Evolutionary conservation across 139 green algal species (phyloP).

Genomic region (Chlorokybus atmophyticus): DNA sequence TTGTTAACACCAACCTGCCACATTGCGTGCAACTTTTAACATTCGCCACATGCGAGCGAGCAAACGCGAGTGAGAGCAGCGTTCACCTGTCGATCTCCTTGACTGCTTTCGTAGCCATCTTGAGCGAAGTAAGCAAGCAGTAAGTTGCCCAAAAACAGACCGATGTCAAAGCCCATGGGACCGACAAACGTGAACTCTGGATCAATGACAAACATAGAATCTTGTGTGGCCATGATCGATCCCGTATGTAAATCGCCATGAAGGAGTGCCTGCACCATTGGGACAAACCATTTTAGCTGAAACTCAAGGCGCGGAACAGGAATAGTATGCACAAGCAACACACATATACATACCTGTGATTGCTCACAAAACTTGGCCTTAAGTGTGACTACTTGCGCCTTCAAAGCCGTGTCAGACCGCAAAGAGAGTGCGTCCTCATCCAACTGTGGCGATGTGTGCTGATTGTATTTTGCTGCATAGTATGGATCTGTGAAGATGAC

Average conservation of each 20-base stretch:
- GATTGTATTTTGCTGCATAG: constrained; percentile 48
- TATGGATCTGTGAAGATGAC: constrained; percentile 95
- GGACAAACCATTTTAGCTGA: too few relatives aligned
- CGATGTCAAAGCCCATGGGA: constrained; percentile 91
- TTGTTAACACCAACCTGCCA: background rate
- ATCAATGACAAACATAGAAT: constrained; percentile 55
- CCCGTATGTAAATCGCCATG: constrained; percentile 96
- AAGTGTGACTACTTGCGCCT: constrained; percentile 47
- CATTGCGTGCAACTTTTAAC: background rate
- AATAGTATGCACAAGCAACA: too few relatives aligned
- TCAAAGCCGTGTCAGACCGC: constrained; percentile 47
- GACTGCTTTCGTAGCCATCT: constrained; percentile 36
- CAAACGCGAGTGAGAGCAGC: background rate
- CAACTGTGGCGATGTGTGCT: constrained; percentile 67
- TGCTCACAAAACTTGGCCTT: constrained; percentile 64
- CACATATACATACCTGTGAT: too few relatives aligned
- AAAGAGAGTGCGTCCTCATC: constrained; percentile 54
- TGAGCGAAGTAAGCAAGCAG: constrained; percentile 75
- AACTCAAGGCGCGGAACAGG: too few relatives aligned
- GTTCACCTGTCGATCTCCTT: constrained; percentile 5
- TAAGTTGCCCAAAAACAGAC: constrained; percentile 86
- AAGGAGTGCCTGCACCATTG: constrained; percentile 72
- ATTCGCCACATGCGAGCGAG: background rate
- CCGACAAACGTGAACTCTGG: constrained; percentile 92
- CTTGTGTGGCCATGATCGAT: constrained; percentile 68